Evolutionary conservation across 495 filamentous ascomycete genomes (phyloP).

Genomic region (Chlorociboria aeruginascens): DNA sequence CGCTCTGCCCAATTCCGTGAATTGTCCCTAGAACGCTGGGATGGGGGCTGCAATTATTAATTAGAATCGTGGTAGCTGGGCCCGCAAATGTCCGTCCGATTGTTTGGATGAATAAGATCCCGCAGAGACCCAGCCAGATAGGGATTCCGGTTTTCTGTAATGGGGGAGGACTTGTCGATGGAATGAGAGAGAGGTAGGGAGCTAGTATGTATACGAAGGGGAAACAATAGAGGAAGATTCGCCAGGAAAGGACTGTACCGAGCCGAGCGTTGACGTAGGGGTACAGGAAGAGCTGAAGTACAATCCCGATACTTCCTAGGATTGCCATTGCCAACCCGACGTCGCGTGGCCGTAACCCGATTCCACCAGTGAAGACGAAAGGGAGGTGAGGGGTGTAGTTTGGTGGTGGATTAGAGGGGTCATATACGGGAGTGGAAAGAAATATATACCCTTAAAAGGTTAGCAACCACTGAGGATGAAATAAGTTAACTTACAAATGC

Average conservation of each 20-base stretch:
- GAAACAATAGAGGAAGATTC: slow-evolving; percentile 58
- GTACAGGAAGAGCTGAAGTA: slow-evolving; percentile 67
- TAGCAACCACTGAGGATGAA: too few relatives aligned
- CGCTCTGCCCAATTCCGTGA: slow-evolving; percentile 70
- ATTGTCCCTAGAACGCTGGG: slow-evolving; percentile 70
- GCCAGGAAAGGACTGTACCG: slow-evolving; percentile 57
- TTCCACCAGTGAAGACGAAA: slow-evolving; percentile 69
- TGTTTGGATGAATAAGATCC: slow-evolving; percentile 61
- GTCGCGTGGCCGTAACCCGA: slow-evolving; percentile 60
- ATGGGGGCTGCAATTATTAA: slow-evolving; percentile 78
- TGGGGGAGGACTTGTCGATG: slow-evolving; percentile 46
- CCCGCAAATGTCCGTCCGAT: slow-evolving; percentile 73
- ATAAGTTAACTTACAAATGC: slow-evolving; percentile 32
- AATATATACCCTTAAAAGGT: slow-evolving; percentile 49
- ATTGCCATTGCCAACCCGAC: slow-evolving; percentile 73
- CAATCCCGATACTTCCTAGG: slow-evolving; percentile 64
- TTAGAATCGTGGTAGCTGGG: slow-evolving; percentile 62
- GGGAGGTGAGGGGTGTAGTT: slow-evolving; percentile 34
- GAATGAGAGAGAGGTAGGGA: slow-evolving; percentile 62
- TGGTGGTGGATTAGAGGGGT: slow-evolving; percentile 32
- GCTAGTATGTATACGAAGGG: slow-evolving; percentile 60
- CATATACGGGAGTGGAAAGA: slow-evolving; percentile 66
- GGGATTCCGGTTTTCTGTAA: slow-evolving; percentile 49
- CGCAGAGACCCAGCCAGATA: slow-evolving; percentile 57
- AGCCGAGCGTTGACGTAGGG: slow-evolving; percentile 52